Conservation (phyloP, 2,329 filamentous ascomycete species). For the Polychaeton citri region DNA sequence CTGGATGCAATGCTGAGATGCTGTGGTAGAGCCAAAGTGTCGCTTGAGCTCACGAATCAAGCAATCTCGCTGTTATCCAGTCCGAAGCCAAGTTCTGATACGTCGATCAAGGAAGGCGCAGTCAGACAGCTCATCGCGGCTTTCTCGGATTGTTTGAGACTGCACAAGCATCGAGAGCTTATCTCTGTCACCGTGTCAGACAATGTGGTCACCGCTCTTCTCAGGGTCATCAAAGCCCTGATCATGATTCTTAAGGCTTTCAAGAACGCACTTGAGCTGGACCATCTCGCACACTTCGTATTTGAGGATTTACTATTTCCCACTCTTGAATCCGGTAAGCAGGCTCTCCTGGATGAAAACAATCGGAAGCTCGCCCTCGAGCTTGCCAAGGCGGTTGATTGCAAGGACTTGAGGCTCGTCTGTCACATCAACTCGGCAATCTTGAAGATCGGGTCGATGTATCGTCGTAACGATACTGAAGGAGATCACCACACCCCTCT, state of each 20-base stretch:
- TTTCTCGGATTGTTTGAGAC: conserved; percentile 8
- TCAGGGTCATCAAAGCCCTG: conserved; percentile 26
- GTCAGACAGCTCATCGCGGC: conserved; percentile 9
- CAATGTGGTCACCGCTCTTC: conserved; percentile 17
- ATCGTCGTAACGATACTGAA: background rate
- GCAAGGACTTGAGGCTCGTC: conserved; percentile 1
- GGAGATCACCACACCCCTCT: conserved; percentile 36
- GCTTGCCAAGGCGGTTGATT: conserved; percentile 11
- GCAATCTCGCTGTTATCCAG: too few species aligned
- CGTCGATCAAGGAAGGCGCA: conserved; percentile 8
- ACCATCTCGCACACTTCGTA: conserved; percentile 11
- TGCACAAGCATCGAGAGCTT: conserved; percentile 13
- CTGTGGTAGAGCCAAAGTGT: background rate
- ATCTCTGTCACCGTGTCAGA: conserved; percentile 12
- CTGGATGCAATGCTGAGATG: background rate
- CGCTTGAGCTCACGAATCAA: background rate
- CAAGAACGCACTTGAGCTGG: conserved; percentile 17
- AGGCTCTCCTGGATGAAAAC: background rate
- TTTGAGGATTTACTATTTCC: conserved; percentile 16
- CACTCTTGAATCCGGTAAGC: background rate
- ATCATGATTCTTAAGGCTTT: conserved; percentile 13
- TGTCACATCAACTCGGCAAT: conserved; percentile 1
- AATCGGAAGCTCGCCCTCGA: conserved; percentile 10
- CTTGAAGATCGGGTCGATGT: conserved; percentile 6
- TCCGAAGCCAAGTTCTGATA: too few species aligned